Conservation (phyloP, 352 stramenopile genomes). For the Phytophthora colocasiae region DNA sequence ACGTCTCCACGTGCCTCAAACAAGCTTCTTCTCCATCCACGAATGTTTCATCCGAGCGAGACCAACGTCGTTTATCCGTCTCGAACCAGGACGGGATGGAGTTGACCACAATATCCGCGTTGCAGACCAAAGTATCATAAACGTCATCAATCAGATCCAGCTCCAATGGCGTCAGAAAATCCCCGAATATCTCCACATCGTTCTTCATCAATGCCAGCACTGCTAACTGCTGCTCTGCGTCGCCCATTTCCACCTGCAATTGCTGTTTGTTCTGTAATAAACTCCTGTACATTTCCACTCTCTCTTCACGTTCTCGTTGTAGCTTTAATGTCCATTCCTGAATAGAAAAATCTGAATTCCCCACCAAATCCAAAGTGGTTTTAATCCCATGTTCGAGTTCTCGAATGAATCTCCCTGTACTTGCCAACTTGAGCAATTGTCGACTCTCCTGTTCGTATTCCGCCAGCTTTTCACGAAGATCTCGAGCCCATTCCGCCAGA, state of each 20-base stretch:
- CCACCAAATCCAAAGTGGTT: background rate
- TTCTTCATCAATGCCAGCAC: conserved; percentile 33
- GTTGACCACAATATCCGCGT: background rate
- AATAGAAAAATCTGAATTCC: background rate
- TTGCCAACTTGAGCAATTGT: conserved; percentile 25
- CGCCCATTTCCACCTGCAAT: conserved; percentile 11
- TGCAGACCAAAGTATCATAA: conserved; percentile 8
- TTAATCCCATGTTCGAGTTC: background rate
- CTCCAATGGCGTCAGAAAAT: conserved; percentile 8
- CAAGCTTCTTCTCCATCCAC: conserved; percentile 1
- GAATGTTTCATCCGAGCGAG: background rate
- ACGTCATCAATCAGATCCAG: conserved; percentile 5
- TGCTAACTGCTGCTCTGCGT: conserved; percentile 18
- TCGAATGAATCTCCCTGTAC: conserved; percentile 22
- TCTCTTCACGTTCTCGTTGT: background rate
- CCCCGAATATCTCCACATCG: conserved; percentile 5
- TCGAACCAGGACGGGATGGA: conserved; percentile 12
- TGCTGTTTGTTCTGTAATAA: conserved; percentile 4
- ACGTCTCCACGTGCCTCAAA: conserved; percentile 2
- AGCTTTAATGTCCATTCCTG: background rate
- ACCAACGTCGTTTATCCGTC: background rate
- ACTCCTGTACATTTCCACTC: conserved; percentile 3
- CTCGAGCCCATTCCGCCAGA: background rate
- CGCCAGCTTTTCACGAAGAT: background rate
- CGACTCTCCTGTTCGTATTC: conserved; percentile 29